A percentile compares a stretch with the other conserved stretches of the same genome.
Evolutionary conservation across 108 stramenopile species (phyloP).

Genomic region (Nannochloropsis salina): DNA sequence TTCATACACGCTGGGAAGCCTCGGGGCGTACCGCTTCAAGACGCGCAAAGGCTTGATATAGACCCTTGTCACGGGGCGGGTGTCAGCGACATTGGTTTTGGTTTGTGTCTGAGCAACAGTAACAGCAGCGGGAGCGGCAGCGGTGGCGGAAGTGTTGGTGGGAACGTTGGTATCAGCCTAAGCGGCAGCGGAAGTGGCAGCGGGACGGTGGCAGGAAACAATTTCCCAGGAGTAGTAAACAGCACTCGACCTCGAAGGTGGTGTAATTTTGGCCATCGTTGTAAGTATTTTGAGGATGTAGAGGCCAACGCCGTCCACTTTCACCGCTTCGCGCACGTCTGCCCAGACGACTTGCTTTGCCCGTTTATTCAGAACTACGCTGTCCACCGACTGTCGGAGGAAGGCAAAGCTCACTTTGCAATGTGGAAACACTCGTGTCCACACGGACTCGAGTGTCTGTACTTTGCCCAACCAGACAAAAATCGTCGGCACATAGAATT

Average conservation of each 20-base stretch:
- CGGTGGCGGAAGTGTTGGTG: not conserved
- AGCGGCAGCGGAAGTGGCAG: not conserved
- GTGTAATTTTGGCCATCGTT: conserved; percentile 18
- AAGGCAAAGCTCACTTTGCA: not conserved
- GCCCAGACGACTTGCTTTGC: not conserved
- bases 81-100: not conserved
- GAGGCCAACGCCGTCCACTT: not conserved
- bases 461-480: not conserved
- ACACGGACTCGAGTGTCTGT: not conserved
- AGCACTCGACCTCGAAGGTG: not conserved
- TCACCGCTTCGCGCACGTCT: not conserved
- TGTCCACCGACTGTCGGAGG: conserved; percentile 3
- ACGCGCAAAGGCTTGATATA: not conserved
- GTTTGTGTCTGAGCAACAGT: not conserved
- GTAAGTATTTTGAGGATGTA: not conserved
- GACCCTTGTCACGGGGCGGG: not conserved
- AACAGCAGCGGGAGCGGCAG: conserved; percentile 1
- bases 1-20: not conserved
- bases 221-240: too few species aligned
- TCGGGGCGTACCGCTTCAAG: not conserved
- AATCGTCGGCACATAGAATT: not conserved
- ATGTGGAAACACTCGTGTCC: conserved; percentile 14
- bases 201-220: too few species aligned
- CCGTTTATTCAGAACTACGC: not conserved
- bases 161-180: not conserved